phyloP scores from a whole-genome alignment of 108 stramenopile species.

The Pseudonitzschia multiseries region DNA sequence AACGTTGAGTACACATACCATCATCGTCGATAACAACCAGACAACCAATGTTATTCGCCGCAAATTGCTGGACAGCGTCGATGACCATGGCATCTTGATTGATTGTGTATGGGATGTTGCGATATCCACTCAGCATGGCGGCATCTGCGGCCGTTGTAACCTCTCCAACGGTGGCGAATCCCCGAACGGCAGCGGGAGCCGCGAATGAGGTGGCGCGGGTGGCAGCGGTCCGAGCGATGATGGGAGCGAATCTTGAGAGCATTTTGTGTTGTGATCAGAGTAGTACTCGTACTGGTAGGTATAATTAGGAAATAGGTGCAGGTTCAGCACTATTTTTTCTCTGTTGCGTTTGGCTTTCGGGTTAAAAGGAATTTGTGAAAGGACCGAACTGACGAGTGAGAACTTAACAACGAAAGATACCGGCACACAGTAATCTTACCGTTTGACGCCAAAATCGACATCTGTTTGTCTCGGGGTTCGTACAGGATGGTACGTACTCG shows the following conservation, averaged over 20 bases:
- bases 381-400: not conserved
- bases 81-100: slow-evolving; percentile 79
- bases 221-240: slow-evolving; percentile 39
- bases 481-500: too few relatives aligned
- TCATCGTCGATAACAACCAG: slow-evolving; percentile 71
- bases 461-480: too few relatives aligned
- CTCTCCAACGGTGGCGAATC: slow-evolving; percentile 52
- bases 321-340: not conserved
- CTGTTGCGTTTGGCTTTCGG: too few relatives aligned
- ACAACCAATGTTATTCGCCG: slow-evolving; percentile 90
- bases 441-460: too few relatives aligned
- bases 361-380: too few relatives aligned
- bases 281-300: too few relatives aligned
- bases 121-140: slow-evolving; percentile 80
- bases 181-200: slow-evolving; percentile 26
- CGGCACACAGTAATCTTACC: not conserved
- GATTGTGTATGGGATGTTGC: slow-evolving; percentile 85
- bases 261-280: slow-evolving; percentile 15
- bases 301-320: not conserved
- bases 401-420: slow-evolving; percentile 1
- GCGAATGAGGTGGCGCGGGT: slow-evolving; percentile 30
- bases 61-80: slow-evolving; percentile 91
- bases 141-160: slow-evolving; percentile 77
- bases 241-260: slow-evolving; percentile 45
- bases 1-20: slow-evolving; percentile 44